Percentiles rank a stretch among this genome's conserved stretches.
Evolutionary conservation across 106 monocot genomes (phyloP).

Genomic region (Hemerocallis citrina): DNA sequence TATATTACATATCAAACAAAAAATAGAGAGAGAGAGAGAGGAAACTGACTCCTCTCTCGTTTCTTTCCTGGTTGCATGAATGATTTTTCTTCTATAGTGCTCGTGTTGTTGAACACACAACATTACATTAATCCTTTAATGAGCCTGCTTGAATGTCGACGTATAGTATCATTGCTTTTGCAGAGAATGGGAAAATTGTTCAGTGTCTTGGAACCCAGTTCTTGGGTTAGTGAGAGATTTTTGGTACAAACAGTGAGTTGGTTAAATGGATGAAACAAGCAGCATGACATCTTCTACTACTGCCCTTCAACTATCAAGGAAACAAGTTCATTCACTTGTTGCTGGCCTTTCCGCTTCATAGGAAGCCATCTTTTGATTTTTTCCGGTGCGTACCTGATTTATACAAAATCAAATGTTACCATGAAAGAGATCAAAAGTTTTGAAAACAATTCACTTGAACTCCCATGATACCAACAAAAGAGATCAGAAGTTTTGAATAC

Average conservation of each 20-base stretch:
- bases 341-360: slow-evolving; percentile 29
- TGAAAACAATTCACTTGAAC: neutral
- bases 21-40: too few species aligned
- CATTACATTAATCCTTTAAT: too few species aligned
- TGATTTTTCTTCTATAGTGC: too few species aligned
- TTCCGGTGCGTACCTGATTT: slow-evolving; percentile 55
- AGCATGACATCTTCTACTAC: neutral
- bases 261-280: neutral
- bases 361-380: slow-evolving; percentile 37
- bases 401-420: neutral
- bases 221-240: neutral
- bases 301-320: slow-evolving; percentile 58
- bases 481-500: neutral
- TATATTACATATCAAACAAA: neutral
- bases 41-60: too few species aligned
- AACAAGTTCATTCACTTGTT: slow-evolving; percentile 64
- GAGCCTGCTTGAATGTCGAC: neutral
- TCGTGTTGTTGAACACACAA: too few species aligned
- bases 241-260: neutral
- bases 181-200: neutral
- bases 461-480: neutral
- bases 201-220: neutral
- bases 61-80: too few species aligned
- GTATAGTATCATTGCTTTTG: neutral
- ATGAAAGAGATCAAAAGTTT: neutral